Evolutionary conservation across 2,329 filamentous ascomycete genomes (phyloP).

Genomic region (Shiraia bambusicola): DNA sequence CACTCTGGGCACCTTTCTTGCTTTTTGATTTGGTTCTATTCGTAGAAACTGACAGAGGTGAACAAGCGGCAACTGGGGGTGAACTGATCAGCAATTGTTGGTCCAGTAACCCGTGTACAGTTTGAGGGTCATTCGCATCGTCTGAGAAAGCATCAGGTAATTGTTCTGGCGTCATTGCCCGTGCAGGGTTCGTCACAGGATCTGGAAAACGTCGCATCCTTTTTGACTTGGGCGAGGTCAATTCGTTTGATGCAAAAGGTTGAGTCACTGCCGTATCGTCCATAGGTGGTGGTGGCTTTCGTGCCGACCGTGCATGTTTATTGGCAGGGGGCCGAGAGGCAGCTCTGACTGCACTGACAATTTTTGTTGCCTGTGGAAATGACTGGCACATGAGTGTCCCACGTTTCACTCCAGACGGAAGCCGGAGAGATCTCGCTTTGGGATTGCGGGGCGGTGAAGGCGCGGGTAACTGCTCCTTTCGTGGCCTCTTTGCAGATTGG

Average conservation of each 20-base stretch:
- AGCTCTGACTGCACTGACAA: slow-evolving; percentile 4
- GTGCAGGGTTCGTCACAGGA: background rate
- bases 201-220: too few relatives aligned
- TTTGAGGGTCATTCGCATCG: slow-evolving; percentile 28
- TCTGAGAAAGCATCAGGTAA: slow-evolving; percentile 11
- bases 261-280: too few relatives aligned
- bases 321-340: slow-evolving; percentile 1
- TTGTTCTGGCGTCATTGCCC: slow-evolving; percentile 3
- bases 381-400: slow-evolving; percentile 49
- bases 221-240: too few relatives aligned
- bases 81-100: slow-evolving; percentile 24
- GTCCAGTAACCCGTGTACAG: slow-evolving; percentile 33
- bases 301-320: background rate
- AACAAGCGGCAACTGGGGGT: slow-evolving; percentile 8
- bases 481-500: slow-evolving; percentile 10
- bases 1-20: slow-evolving; percentile 1
- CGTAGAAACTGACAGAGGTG: slow-evolving; percentile 5
- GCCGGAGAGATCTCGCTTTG: slow-evolving; percentile 40
- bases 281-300: background rate
- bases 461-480: slow-evolving; percentile 9
- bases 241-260: too few relatives aligned
- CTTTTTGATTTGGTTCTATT: slow-evolving; percentile 3
- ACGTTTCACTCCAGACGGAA: slow-evolving; percentile 43
- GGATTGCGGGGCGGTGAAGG: slow-evolving; percentile 22
- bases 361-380: slow-evolving; percentile 17